Base-by-base conservation (phyloP, 139 green algal species). In the Nannochloris sp. region DNA sequence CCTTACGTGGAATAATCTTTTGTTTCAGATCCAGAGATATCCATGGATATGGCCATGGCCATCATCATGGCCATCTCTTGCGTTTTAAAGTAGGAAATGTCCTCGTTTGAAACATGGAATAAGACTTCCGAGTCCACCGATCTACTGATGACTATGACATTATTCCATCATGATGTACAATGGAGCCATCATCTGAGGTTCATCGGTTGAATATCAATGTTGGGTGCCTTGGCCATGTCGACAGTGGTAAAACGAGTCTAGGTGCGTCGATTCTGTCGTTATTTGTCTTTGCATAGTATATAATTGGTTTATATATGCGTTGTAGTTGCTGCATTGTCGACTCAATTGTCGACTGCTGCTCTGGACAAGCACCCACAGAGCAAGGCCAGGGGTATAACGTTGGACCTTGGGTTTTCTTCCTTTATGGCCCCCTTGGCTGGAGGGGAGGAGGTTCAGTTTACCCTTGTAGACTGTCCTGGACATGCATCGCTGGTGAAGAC, bases 281-380 rank as follows among this genome's bases (percentile, higher is more conserved):
- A 46, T 23, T 37, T 20, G 23, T 56, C 49, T 26, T 10, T 4
- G 2, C 8, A 56, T 30, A 48, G 25, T 3, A 55, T 25, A 37
- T 61, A 11, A 56, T 51, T 25, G 0, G 25, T 56, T 2, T 37
- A 29, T 30, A 45, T 26, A 25, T 3, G 51, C 3, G 9, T 6
- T 69, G 67, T 78, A 92, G 89, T 95, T 12, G 84, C 81, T 5
- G 82, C 87, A 1, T 71, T 98, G 30, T 97, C 90, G 3, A 95
- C 84, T 1, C 72, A 66, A 8, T 75, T 98, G 11, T 96, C 87
- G 2, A 98, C 93, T 2, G 92, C 92, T 10, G 87, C 90, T 3
- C 61, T 98, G 16, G 93, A 98, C 82, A 97, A 97, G 71, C 74
- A 97, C 59, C 93, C 93, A 0, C 91, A 98, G 61, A 96, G 87